phyloP scores from a whole-genome alignment of 2,329 filamentous ascomycete genomes.

The Hypoxylon sp. region DNA sequence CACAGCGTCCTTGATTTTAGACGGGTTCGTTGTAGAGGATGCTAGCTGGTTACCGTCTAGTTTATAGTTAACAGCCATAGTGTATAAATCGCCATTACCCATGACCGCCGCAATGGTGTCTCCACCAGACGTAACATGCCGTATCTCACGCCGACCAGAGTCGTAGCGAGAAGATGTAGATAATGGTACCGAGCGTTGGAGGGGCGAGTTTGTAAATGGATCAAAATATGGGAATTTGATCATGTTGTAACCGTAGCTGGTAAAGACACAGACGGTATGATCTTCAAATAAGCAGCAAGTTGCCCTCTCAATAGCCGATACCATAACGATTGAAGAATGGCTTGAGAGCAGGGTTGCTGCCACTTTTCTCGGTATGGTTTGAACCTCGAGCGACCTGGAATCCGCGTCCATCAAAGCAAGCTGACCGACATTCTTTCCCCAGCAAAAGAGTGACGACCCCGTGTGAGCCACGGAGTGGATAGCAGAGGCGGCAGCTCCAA shows the following conservation, averaged over 20 bases:
- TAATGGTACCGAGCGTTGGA: conserved; percentile 65
- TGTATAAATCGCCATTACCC: conserved; percentile 86
- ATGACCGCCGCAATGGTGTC: conserved; percentile 93
- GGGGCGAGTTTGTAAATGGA: conserved; percentile 75
- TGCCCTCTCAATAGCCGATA: conserved; percentile 90
- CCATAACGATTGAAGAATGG: conserved; percentile 75
- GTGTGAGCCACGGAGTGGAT: conserved; percentile 94
- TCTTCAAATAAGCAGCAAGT: conserved; percentile 88
- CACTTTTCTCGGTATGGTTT: conserved; percentile 84
- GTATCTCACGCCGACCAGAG: conserved; percentile 73
- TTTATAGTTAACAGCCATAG: conserved; percentile 78
- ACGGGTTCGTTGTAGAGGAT: conserved; percentile 89
- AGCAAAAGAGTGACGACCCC: conserved; percentile 84
- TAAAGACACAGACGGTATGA: conserved; percentile 91
- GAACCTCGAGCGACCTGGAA: conserved; percentile 88
- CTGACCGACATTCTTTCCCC: conserved; percentile 95
- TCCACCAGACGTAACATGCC: conserved; percentile 83
- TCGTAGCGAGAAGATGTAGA: conserved; percentile 75
- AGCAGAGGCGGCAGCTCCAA: conserved; percentile 87
- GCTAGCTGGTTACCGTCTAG: conserved; percentile 69
- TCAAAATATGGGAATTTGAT: conserved; percentile 82
- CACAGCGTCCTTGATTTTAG: conserved; percentile 86
- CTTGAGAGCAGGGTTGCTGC: conserved; percentile 83
- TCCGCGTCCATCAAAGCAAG: conserved; percentile 95
- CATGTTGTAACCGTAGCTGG: conserved; percentile 95